phyloP scores from a whole-genome alignment of 768 basidiomycete species.

The Panus rudis region DNA sequence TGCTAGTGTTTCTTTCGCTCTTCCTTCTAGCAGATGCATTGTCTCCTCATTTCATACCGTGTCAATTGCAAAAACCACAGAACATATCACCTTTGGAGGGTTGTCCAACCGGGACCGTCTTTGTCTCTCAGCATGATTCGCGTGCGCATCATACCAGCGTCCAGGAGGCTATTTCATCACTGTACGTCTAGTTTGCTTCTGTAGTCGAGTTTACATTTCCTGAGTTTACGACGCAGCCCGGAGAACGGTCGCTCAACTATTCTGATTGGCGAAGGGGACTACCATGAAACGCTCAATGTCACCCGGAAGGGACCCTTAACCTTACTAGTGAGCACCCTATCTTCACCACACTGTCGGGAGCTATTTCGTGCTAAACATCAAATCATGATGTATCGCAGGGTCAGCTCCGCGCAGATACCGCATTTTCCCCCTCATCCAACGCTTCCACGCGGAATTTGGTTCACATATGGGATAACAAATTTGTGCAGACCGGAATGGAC shows the following conservation, averaged over 20 bases:
- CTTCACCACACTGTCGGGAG: neutral
- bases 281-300: slow-evolving; percentile 54
- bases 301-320: slow-evolving; percentile 47
- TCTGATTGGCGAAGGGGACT: slow-evolving; percentile 51
- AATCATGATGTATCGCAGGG: slow-evolving; percentile 28
- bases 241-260: slow-evolving; percentile 35
- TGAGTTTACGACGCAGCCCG: slow-evolving; percentile 27
- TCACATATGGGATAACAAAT: slow-evolving; percentile 43
- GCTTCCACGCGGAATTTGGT: slow-evolving; percentile 43
- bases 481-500: slow-evolving; percentile 36
- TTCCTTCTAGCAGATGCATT: no score
- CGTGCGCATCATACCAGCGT: slow-evolving; percentile 40
- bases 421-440: slow-evolving; percentile 34
- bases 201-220: neutral
- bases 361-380: neutral
- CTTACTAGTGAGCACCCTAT: slow-evolving; percentile 46
- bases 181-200: slow-evolving; percentile 32
- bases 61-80: slow-evolving; percentile 44
- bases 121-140: slow-evolving; percentile 43
- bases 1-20: no score
- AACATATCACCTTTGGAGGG: slow-evolving; percentile 37
- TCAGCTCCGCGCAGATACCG: slow-evolving; percentile 34
- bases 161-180: slow-evolving; percentile 48
- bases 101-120: slow-evolving; percentile 54
- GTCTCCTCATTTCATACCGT: slow-evolving; percentile 40